Evolutionary conservation across 176 grass and related monocot genomes (phyloP), one percentile per base, ranked within the genome.

Genomic region (Stipa capillata): DNA sequence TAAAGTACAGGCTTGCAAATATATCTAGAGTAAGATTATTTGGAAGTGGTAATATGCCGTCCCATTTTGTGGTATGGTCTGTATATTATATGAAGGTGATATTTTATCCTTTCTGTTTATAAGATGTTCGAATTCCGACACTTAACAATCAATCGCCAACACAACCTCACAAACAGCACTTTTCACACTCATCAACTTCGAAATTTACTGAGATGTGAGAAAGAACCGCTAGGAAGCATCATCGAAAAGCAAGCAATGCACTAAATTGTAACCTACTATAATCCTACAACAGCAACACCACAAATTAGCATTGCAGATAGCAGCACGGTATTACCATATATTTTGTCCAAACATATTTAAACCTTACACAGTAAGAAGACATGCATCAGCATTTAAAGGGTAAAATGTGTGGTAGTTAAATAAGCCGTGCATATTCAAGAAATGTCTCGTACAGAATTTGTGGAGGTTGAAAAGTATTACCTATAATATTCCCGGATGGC

Each of bases 401-500:
- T 33, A 2, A 65, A n/a, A 36, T 37, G 50, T 57, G 47, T 34
- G 74, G 2, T 32, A 65, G 2, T 35, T 50, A 51, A 31, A n/a
- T 47, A 72, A 65, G 21, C 20, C 37, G 53, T 34, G 24, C 1
- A 52, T 67, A 40, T 25, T 50, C 8, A 31, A 43, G 18, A 34
- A 70, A 78, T 72, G 24, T 43, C n/a, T 20, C 6, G 8, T 17
- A 39, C 11, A 8, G 76, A 82, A 82, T 31, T 41, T 20, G 27
- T 18, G 8, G 37, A 55, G 12, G 49, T 20, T 52, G 9, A 20
- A 78, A 59, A 58, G 11, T 74, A 58, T 54, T 88, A 97, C 94
- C 94, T 97, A 64, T 94, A 92, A 78, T 91, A 97, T 81, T 97
- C 94, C 60, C 74, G 77, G 83, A 97, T 92, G 66, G 94, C 77